Conservation (phyloP, 2,329 filamentous ascomycete species). For the Scedosporium aurantiacum region DNA sequence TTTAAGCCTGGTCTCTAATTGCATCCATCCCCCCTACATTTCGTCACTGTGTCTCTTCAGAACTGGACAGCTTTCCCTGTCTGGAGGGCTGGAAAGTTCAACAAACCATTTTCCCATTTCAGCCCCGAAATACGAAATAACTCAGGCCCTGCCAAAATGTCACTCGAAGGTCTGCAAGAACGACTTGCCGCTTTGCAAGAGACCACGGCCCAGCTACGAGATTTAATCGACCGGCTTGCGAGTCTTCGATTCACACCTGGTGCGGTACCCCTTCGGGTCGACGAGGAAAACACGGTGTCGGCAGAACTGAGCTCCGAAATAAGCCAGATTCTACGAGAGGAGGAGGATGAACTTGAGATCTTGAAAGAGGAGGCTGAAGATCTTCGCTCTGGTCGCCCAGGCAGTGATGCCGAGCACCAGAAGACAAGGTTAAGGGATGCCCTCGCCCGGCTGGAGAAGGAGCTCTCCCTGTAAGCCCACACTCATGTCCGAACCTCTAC, state of each 20-base stretch:
- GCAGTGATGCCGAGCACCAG: slow-evolving; percentile 47
- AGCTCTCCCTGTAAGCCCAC: slow-evolving; percentile 53
- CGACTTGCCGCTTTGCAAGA: slow-evolving; percentile 49
- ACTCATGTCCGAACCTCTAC: background rate
- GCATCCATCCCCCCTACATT: slow-evolving; percentile 6
- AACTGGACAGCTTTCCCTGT: slow-evolving; percentile 13
- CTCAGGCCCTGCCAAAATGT: slow-evolving; percentile 24
- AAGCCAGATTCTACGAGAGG: slow-evolving; percentile 61
- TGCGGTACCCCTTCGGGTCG: slow-evolving; percentile 37
- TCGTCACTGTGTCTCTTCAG: slow-evolving; percentile 10
- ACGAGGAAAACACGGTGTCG: slow-evolving; percentile 43
- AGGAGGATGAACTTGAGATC: slow-evolving; percentile 75
- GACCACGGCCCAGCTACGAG: slow-evolving; percentile 44
- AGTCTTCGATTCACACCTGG: slow-evolving; percentile 48
- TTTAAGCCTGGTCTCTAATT: background rate
- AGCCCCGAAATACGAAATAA: background rate
- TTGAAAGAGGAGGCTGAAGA: slow-evolving; percentile 69
- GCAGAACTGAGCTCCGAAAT: slow-evolving; percentile 74
- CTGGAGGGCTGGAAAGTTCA: background rate
- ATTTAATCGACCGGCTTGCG: slow-evolving; percentile 48
- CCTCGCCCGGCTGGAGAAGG: slow-evolving; percentile 54
- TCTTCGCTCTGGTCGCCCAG: slow-evolving; percentile 35
- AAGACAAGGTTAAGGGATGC: slow-evolving; percentile 56
- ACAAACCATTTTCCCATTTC: background rate
- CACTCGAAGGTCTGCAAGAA: slow-evolving; percentile 52